Base-by-base conservation (phyloP, 768 basidiomycete species). In the Lactarius deliciosus region DNA sequence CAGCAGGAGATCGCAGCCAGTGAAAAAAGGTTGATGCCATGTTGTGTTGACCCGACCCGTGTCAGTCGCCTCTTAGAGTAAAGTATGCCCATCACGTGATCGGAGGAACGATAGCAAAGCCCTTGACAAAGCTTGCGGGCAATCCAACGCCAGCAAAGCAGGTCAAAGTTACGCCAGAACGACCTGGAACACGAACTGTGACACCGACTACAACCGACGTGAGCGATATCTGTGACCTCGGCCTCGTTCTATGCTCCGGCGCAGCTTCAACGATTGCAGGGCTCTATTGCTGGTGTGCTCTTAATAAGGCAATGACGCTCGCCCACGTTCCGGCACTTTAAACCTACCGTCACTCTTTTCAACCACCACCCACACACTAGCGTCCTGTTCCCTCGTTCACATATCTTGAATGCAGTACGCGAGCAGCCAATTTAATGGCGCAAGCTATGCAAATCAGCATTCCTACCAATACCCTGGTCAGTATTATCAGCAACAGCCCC, bases 1-100 rank as follows among this genome's bases (percentile, higher is more conserved):
- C 92, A 56, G 93, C 93, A 60, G 96, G 96, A 57, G 92, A 94
- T 74, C 90, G 89, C 74, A 92, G 74, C 96, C 96, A 98, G 73
- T 85, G 83, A 75, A 90, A 81, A 81, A 97, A 95, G 41, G 87
- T 87, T 43, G 91, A 91, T 65, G 92, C 83, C 92, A 94, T 94
- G 65, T 25, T 25, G 40, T 40, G 53, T 38, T 40, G 28, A 30
- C 28, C 2, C 25, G 34, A 54, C 15, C 3, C 0, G 15, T 40
- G 38, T 38, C 34, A 30, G 38, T 38, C 38, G 5, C 38, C 38
- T 13, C 15, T 41, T 41, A 28, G 15, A 30, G 28, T 30, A 30
- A 28, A 30, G 32, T 32, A 2, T 15, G 16, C 2, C 1, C 32
- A 5, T 56, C 55, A 56, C 55, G 55, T 56, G 55, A 56, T 20